A percentile compares a stretch with the other conserved stretches of the same genome.
Conservation (phyloP, 805 yeast species). For the Kodamaea nitidulidarum region DNA sequence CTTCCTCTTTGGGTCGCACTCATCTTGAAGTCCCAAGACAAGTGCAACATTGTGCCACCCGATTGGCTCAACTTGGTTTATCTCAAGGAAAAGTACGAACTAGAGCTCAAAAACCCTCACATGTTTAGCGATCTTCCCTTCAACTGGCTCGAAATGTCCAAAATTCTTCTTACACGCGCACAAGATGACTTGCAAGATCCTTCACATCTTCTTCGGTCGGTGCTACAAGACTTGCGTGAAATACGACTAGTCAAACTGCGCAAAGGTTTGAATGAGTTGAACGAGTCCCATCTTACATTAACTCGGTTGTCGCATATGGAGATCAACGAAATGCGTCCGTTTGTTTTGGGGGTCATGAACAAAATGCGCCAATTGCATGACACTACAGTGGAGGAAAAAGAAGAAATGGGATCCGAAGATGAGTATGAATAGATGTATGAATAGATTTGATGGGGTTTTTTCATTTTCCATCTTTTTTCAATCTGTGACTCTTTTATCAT, state of each 20-base stretch:
- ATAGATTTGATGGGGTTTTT: not conserved
- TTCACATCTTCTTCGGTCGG: slow-evolving; percentile 62
- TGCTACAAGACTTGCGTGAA: slow-evolving; percentile 81
- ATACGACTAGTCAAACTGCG: slow-evolving; percentile 75
- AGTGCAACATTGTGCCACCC: slow-evolving; percentile 84
- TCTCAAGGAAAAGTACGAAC: slow-evolving; percentile 57
- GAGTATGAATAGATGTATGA: slow-evolving; percentile 4
- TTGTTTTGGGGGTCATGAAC: slow-evolving; percentile 76
- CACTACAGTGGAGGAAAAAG: slow-evolving; percentile 12
- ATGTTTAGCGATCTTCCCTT: slow-evolving; percentile 73
- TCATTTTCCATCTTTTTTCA: not conserved
- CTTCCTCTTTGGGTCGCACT: slow-evolving; percentile 90
- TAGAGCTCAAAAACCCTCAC: slow-evolving; percentile 55
- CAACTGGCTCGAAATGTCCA: slow-evolving; percentile 84
- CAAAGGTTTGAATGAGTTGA: slow-evolving; percentile 71
- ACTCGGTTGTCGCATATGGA: slow-evolving; percentile 82
- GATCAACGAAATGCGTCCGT: slow-evolving; percentile 83
- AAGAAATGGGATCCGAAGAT: slow-evolving; percentile 11
- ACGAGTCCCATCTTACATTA: slow-evolving; percentile 77
- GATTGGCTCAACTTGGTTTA: slow-evolving; percentile 65
- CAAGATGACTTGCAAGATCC: slow-evolving; percentile 76
- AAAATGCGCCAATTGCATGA: slow-evolving; percentile 58
- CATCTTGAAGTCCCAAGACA: slow-evolving; percentile 74
- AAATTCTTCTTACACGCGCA: slow-evolving; percentile 63
- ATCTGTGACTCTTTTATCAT: slow-evolving; percentile 11